A percentile compares a stretch with the other conserved stretches of the same genome.
These are phyloP conservation scores for Solidago caesia DNA, from an alignment of 129 eudicot species.

Conservation along the genomic window DNA sequence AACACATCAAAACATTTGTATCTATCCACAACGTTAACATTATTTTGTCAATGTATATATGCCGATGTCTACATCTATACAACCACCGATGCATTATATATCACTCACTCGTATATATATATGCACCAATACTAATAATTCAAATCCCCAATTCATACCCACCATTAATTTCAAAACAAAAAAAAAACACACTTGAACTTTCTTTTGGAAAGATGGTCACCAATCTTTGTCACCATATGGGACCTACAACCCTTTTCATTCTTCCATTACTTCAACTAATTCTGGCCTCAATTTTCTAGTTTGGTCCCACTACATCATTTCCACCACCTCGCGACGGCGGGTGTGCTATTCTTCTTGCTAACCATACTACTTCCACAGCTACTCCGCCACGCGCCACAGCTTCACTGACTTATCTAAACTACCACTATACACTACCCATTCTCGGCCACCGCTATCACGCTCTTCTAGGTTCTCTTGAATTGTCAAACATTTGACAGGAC, in stretches of 20 bases:
- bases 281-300: not conserved
- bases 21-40: not conserved
- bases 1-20: not conserved
- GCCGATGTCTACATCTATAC: constrained; percentile 6
- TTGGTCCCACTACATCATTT: not conserved
- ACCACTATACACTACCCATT: constrained; percentile 73
- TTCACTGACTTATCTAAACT: constrained; percentile 73
- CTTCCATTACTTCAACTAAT: not conserved
- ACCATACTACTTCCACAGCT: constrained; percentile 29
- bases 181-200: not conserved
- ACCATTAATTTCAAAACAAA: constrained; percentile 12
- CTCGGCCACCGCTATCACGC: constrained; percentile 15
- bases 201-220: not conserved
- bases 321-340: not conserved
- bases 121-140: constrained; percentile 11
- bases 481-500: constrained; percentile 76
- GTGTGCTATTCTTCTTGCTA: not conserved
- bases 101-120: not conserved
- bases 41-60: not conserved
- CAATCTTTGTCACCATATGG: constrained; percentile 3
- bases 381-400: constrained; percentile 64
- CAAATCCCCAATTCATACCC: not conserved
- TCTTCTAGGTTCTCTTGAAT: constrained; percentile 40
- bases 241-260: not conserved
- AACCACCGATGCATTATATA: constrained; percentile 8